These are phyloP conservation scores for Inga laurina DNA, from an alignment of 306 rosid species.

Conservation along the genomic window DNA sequence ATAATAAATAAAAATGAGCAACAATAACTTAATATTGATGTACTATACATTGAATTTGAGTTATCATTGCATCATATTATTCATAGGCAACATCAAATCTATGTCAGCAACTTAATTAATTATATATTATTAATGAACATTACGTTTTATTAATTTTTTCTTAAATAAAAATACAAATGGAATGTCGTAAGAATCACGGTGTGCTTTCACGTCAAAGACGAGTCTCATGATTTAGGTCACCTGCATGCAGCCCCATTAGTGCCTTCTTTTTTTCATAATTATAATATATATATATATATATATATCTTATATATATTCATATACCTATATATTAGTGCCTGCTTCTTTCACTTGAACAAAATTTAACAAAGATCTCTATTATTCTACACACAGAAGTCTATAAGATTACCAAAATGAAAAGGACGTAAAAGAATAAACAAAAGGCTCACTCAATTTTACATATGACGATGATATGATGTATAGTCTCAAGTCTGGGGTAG, in stretches of 20 bases:
- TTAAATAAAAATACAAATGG: constrained; percentile 21
- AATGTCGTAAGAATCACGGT: constrained; percentile 35
- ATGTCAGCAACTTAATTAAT: too few relatives aligned
- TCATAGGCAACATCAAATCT: background rate
- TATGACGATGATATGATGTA: background rate
- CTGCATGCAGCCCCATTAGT: constrained; percentile 42
- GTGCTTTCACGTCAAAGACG: constrained; percentile 30
- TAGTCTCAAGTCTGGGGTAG: constrained; percentile 62
- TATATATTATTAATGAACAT: background rate
- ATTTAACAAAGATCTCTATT: background rate
- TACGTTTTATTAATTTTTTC: background rate
- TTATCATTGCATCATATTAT: background rate
- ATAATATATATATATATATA: too few relatives aligned
- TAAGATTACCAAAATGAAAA: constrained; percentile 50
- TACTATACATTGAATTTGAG: background rate
- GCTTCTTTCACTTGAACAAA: background rate
- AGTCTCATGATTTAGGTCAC: constrained; percentile 56
- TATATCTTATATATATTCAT: too few relatives aligned
- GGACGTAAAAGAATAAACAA: constrained; percentile 23
- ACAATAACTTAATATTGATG: background rate
- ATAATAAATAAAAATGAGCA: background rate
- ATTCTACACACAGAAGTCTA: background rate
- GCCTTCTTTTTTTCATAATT: too few relatives aligned
- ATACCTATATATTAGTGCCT: constrained; percentile 6
- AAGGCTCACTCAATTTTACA: background rate